Evolutionary conservation across 139 green algal species (phyloP), one percentile per base, ranked within the genome.

Genomic region (Ulvella scutata): DNA sequence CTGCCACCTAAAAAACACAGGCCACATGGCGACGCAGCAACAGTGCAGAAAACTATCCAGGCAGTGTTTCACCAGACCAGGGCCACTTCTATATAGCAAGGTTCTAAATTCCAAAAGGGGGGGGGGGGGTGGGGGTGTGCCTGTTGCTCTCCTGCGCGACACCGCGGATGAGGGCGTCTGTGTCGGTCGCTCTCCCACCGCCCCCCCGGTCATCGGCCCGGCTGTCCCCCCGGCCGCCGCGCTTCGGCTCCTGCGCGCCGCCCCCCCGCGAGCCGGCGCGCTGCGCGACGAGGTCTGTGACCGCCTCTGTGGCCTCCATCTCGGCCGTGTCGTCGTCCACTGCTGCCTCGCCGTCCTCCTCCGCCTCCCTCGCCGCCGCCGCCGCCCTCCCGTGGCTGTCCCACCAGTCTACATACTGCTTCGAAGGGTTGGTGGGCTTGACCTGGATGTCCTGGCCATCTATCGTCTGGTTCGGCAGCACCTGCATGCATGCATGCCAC

Each of bases 261-360:
- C 9, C 20, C 51, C 13, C 51, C n/a, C 13, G n/a, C n/a, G n/a
- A 26, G 51, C 51, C 51, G n/a, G 31, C 51, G 9, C 51, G 51
- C 13, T 29, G 51, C 51, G 51, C 10, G n/a, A 67, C 51, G 51
- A 67, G 51, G 51, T 67, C 51, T 10, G 33, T 10, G n/a, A 23
- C 51, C 10, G 51, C 51, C 17, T 67, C 51, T 29, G 51, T 67
- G n/a, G 51, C 51, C 51, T 67, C 51, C 51, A 67, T 67, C 51
- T 67, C 51, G 51, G n/a, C n/a, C n/a, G n/a, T 67, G 51, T 67
- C 51, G 51, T 67, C 51, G 51, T 67, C 51, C 51, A 67, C 51
- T 26, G 1, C 9, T 26, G 51, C 51, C 51, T 67, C 51, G 51
- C 51, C 51, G 2, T 67, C 51, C 51, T 67, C 51, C 51, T 67